Evolutionary conservation across 2,329 filamentous ascomycete genomes (phyloP), one percentile per base, ranked within the genome.

Genomic region (Colletotrichum siamense): DNA sequence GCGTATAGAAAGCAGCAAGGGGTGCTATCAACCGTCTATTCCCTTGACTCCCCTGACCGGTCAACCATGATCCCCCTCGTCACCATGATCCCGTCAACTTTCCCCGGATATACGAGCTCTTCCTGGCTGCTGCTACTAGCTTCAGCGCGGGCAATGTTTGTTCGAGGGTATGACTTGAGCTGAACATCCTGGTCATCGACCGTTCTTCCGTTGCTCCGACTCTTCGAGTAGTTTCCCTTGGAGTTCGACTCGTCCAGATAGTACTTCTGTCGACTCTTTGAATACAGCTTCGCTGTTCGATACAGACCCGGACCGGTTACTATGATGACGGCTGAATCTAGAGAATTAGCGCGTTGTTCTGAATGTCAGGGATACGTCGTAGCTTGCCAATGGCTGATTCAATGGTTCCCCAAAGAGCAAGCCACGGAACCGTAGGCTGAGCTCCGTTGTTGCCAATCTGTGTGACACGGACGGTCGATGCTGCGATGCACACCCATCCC

Each of bases 401-500:
- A 18, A 39, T 18, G 5, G 36, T 66, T 28, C 63, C 34, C 63
- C 18, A 52, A 9, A 52, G 44, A 39, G 63, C 63, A 22, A 66
- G 32, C 32, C 63, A 66, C 13, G 34, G 63, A n/a, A 61, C 44
- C 44, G 55, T 61, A 16, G 55, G 26, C 55, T 61, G 55, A 22
- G 22, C 15, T 26, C 34, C 59, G 28, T 71, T 71, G 28, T 70
- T 59, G 16, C 74, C 74, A 26, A 78, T 67, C 30, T 78, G 76
- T 2, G 77, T 69, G 1, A 62, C 77, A 13, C 77, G 74, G 13
- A 77, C 36, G 12, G 77, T 78, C n/a, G 77, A 77, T 8, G 76
- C 64, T 6, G 66, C 71, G 26, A 78, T 77, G 49, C 77, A 78
- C 26, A 78, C 69, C 71, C 74, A 77, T 9, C 77, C 77, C n/a